Evolutionary conservation across 441 rosid species (phyloP).

Genomic region (Eugenia klotzschiana): DNA sequence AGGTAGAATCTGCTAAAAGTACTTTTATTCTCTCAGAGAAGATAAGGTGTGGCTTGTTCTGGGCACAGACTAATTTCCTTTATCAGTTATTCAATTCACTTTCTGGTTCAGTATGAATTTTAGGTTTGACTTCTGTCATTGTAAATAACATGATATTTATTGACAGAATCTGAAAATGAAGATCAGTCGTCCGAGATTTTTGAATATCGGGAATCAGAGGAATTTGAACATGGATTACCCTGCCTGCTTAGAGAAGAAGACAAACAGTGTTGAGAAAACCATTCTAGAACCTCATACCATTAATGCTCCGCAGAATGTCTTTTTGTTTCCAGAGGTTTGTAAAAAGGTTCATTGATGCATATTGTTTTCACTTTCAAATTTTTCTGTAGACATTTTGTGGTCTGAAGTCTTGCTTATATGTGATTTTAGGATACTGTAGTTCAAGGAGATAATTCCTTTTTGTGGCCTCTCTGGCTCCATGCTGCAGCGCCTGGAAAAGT

Average conservation of each 20-base stretch:
- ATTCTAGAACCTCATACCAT: slow-evolving; percentile 14
- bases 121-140: background rate
- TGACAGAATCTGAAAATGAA: slow-evolving; percentile 91
- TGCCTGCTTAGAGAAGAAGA: slow-evolving; percentile 53
- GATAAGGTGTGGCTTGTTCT: background rate
- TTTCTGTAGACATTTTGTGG: background rate
- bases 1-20: background rate
- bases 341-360: slow-evolving; percentile 4
- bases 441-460: slow-evolving; percentile 41
- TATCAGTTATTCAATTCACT: background rate
- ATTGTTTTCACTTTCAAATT: background rate
- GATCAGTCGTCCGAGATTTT: slow-evolving; percentile 71
- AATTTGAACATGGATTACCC: slow-evolving; percentile 45
- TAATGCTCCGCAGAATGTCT: slow-evolving; percentile 27
- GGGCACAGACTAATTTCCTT: background rate
- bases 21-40: background rate
- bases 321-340: slow-evolving; percentile 79
- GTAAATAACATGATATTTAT: background rate
- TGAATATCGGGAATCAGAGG: slow-evolving; percentile 42
- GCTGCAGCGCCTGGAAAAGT: slow-evolving; percentile 83
- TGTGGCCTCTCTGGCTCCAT: slow-evolving; percentile 92
- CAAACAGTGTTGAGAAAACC: slow-evolving; percentile 14
- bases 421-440: slow-evolving; percentile 44
- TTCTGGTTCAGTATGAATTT: background rate
- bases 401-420: slow-evolving; percentile 7